Conservation (phyloP, 208 protist species). For the Trypanosoma caninum region DNA sequence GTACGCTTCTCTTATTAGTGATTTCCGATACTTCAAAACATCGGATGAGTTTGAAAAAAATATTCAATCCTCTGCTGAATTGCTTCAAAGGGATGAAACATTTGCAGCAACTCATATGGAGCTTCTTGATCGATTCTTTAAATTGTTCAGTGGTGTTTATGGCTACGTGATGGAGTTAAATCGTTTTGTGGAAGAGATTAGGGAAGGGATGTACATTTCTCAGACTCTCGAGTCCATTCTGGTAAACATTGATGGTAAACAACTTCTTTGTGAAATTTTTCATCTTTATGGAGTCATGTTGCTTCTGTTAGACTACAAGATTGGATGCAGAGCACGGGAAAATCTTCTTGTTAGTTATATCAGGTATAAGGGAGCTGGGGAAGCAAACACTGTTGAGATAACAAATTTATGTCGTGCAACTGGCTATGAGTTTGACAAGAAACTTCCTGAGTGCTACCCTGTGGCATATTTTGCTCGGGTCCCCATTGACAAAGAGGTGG, state of each 20-base stretch:
- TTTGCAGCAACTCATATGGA: conserved; percentile 91
- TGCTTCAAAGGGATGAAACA: conserved; percentile 71
- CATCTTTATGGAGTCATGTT: conserved; percentile 97
- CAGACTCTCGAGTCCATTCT: conserved; percentile 93
- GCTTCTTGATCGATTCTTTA: conserved; percentile 96
- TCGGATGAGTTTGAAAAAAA: conserved; percentile 72
- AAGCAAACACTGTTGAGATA: conserved; percentile 93
- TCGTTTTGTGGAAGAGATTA: conserved; percentile 89
- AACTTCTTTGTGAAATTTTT: conserved; percentile 93
- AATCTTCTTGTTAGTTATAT: conserved; percentile 96
- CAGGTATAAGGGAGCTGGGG: conserved; percentile 92
- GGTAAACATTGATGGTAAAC: conserved; percentile 93
- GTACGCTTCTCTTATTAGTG: conserved; percentile 89
- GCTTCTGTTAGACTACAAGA: conserved; percentile 91
- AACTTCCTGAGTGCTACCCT: conserved; percentile 78
- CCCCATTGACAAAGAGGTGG: conserved; percentile 49
- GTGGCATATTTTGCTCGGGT: conserved; percentile 92
- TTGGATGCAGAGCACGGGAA: conserved; percentile 94
- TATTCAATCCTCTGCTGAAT: conserved; percentile 55
- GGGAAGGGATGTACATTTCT: conserved; percentile 85
- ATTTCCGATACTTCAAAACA: conserved; percentile 92
- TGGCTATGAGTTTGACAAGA: conserved; percentile 52
- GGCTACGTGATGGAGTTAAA: conserved; percentile 94
- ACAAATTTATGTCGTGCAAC: conserved; percentile 93
- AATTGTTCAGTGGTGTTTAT: conserved; percentile 95